Evolutionary conservation across 2,329 filamentous ascomycete genomes (phyloP).

Genomic region (Monilinia fructigena): DNA sequence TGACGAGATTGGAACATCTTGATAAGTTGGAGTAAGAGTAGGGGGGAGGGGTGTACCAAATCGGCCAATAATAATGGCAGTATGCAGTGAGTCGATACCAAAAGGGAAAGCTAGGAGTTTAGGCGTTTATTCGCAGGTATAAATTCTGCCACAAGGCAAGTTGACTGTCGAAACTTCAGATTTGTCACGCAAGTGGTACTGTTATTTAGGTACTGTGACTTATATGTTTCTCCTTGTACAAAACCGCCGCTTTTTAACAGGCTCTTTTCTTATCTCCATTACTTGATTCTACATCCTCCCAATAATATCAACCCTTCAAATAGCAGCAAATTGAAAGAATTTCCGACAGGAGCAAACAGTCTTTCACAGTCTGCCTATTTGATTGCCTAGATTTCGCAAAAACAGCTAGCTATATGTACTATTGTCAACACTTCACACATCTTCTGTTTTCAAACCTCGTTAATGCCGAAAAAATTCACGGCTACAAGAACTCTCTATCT

Average conservation of each 20-base stretch:
- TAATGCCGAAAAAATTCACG: background rate
- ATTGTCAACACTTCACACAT: background rate
- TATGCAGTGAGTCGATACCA: constrained; percentile 9
- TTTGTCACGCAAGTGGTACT: constrained; percentile 13
- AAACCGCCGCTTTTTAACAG: background rate
- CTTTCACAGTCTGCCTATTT: background rate
- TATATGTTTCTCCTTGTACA: constrained; percentile 12
- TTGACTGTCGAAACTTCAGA: constrained; percentile 1
- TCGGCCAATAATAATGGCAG: constrained; percentile 7
- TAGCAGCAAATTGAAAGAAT: background rate
- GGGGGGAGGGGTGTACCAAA: background rate
- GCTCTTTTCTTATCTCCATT: background rate
- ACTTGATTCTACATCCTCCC: background rate
- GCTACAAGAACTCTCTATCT: background rate
- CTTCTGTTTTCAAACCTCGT: background rate
- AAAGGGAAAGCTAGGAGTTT: constrained; percentile 13
- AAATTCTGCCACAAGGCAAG: constrained; percentile 1
- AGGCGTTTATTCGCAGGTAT: constrained; percentile 7
- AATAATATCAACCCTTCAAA: constrained; percentile 1
- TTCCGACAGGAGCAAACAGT: background rate
- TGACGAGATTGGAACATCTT: constrained; percentile 90
- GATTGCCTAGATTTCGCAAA: background rate
- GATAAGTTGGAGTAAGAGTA: constrained; percentile 79
- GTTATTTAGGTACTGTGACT: constrained; percentile 21
- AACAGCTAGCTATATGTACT: background rate